Percentiles rank a stretch among this genome's conserved stretches.
Conservation (phyloP, 1,284 basidiomycete species). For the Boletus sp. region DNA sequence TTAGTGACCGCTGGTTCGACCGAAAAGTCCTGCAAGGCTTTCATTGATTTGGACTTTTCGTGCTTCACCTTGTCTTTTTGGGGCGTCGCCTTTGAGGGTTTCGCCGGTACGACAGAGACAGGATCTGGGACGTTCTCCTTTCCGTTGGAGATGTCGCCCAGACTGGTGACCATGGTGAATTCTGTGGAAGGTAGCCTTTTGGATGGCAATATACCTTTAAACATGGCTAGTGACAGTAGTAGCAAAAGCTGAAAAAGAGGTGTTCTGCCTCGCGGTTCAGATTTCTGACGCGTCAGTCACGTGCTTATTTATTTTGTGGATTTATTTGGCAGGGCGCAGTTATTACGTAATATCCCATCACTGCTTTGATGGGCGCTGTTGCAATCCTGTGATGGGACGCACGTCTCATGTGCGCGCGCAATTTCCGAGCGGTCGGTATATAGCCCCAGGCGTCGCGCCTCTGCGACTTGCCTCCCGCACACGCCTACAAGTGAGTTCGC, state of each 20-base stretch:
- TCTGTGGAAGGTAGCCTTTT: constrained; percentile 60
- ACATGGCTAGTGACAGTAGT: constrained; percentile 43
- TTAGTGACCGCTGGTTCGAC: constrained; percentile 44
- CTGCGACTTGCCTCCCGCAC: not conserved
- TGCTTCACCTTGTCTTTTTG: constrained; percentile 39
- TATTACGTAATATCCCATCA: constrained; percentile 27
- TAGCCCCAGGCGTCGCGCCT: constrained; percentile 20
- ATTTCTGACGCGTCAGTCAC: constrained; percentile 32
- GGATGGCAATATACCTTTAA: constrained; percentile 68
- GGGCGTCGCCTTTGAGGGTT: constrained; percentile 27
- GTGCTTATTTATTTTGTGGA: constrained; percentile 31
- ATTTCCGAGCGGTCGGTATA: constrained; percentile 38
- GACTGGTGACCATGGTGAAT: constrained; percentile 64
- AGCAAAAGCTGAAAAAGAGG: constrained; percentile 7
- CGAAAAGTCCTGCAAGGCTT: constrained; percentile 37
- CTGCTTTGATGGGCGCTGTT: constrained; percentile 23
- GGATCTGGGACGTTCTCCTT: constrained; percentile 61
- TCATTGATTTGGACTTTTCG: constrained; percentile 33
- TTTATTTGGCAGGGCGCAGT: not conserved
- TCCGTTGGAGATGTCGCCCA: constrained; percentile 46
- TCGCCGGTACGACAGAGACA: constrained; percentile 19
- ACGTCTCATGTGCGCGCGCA: constrained; percentile 19
- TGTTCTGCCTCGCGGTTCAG: constrained; percentile 24
- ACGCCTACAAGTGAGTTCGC: not conserved
- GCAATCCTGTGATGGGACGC: constrained; percentile 8